Base-by-base conservation (phyloP, 1,139 yeast genomes). In the Yamadazyma atmosphaerica region DNA sequence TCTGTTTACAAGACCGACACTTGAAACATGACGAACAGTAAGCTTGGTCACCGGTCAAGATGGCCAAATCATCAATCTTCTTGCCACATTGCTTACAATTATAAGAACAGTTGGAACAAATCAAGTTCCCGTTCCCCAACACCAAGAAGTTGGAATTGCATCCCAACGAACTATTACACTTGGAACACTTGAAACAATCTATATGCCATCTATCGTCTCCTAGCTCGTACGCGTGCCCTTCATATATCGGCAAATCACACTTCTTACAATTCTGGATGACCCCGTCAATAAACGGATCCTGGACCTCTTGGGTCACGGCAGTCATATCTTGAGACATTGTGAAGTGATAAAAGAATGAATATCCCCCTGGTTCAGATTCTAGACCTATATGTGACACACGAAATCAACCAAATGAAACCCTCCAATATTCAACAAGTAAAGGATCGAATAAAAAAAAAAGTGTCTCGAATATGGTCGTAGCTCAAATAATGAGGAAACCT, bases 201-300 rank as follows among this genome's bases (percentile, higher is more conserved):
- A 88, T 86, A 59, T 92, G 98, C 98, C 98, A 92, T 50, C 96
- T 79, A 58, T 88, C 92, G 37, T 86, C 95, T 18, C 96, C 96
- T 39, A 84, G 60, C 54, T 85, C 92, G 53, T 84, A 85, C 4
- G 92, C 92, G 51, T 85, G 92, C 16, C 90, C 92, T 47, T 83
- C 87, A 14, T 71, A 68, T 34, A 85, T 83, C 26, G 79, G 62
- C 31, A 55, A 50, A 43, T 58, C 55, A 49, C 77, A 72, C 47
- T 68, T 68, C 44, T 72, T 72, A 47, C 77, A 72, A 18, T 61
- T 50, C 45, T 65, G 72, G 28, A 58, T 42, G 26, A 25, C 37
- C 7, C 30, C 51, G 12, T 46, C 54, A n/a, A 28, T 44, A 37
- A 45, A 42, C 1, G 48, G 48, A 30, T 50, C 52, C 21, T 46